These are phyloP conservation scores for Diatrype stigma DNA, from an alignment of 2,329 filamentous ascomycete genomes.

Conservation along the genomic window DNA sequence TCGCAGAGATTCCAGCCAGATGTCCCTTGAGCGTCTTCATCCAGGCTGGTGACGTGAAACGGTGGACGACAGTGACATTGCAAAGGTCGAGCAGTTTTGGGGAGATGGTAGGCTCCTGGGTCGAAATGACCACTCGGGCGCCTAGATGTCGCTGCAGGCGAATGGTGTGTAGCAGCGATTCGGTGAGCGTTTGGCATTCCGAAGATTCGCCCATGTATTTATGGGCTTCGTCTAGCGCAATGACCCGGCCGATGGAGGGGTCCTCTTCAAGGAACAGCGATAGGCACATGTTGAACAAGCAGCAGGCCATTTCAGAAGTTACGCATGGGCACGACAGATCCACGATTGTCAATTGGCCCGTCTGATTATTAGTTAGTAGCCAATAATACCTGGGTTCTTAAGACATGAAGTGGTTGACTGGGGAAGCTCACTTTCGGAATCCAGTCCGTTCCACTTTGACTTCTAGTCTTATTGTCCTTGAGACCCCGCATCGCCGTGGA, in stretches of 20 bases:
- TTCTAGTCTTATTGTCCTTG: too few species aligned
- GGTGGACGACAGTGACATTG: conserved; percentile 67
- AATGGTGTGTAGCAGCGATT: conserved; percentile 58
- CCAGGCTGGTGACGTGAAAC: conserved; percentile 66
- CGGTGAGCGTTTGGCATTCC: conserved; percentile 55
- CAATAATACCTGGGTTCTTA: conserved; percentile 17
- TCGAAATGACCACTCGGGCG: conserved; percentile 65
- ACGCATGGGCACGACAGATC: conserved; percentile 73
- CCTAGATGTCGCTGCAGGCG: conserved; percentile 68
- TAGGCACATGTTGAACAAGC: conserved; percentile 69
- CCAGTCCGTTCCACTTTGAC: conserved; percentile 24
- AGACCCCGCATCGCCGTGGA: not conserved
- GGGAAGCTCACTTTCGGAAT: conserved; percentile 16
- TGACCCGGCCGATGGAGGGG: conserved; percentile 47
- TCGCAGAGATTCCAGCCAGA: conserved; percentile 40
- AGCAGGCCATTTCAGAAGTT: conserved; percentile 61
- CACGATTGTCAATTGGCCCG: conserved; percentile 58
- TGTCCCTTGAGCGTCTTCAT: conserved; percentile 39
- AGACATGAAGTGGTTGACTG: not conserved
- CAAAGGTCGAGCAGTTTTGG: conserved; percentile 66
- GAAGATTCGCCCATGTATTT: conserved; percentile 63
- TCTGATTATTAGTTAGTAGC: conserved; percentile 17
- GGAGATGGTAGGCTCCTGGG: conserved; percentile 72
- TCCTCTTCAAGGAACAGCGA: conserved; percentile 59
- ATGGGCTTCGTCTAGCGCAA: conserved; percentile 75